These are phyloP conservation scores for Isabelozyma rhagii DNA, from an alignment of 805 yeast genomes.

Conservation along the genomic window DNA sequence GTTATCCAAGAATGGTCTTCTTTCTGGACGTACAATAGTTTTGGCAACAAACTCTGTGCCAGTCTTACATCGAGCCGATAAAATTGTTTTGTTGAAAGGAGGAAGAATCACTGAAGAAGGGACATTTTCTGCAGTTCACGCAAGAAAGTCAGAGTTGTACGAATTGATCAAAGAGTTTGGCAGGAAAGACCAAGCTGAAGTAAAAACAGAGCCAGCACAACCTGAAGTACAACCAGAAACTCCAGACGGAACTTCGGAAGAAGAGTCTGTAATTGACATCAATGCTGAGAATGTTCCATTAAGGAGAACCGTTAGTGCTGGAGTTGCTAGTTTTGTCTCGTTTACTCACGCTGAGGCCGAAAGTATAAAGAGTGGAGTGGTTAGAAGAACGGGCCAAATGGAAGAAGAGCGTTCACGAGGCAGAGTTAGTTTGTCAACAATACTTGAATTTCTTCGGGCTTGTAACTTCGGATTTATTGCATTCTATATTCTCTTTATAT, in stretches of 20 bases:
- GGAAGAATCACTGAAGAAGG: constrained; percentile 40
- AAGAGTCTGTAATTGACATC: constrained; percentile 6
- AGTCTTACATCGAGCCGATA: constrained; percentile 32
- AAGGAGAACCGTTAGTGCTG: constrained; percentile 4
- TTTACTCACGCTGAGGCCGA: constrained; percentile 31
- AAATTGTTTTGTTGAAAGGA: constrained; percentile 26
- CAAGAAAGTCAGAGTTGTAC: constrained; percentile 29
- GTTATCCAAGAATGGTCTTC: constrained; percentile 27
- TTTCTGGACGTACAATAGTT: constrained; percentile 30
- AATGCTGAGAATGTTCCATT: constrained; percentile 8
- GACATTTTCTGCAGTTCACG: constrained; percentile 47
- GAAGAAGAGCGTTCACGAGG: constrained; percentile 20
- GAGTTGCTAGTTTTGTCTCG: constrained; percentile 30
- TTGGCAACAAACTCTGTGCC: constrained; percentile 39
- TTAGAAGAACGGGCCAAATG: constrained; percentile 16
- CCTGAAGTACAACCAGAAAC: constrained; percentile 7
- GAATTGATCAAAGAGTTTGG: constrained; percentile 30
- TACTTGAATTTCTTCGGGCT: constrained; percentile 27
- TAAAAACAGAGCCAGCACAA: constrained; percentile 3
- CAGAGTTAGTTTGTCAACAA: constrained; percentile 24
- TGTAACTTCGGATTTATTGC: constrained; percentile 23
- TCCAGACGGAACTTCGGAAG: constrained; percentile 17
- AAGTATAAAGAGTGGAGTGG: constrained; percentile 6
- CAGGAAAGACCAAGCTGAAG: constrained; percentile 11
- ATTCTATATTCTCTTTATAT: constrained; percentile 6